Evolutionary conservation across 495 filamentous ascomycete species (phyloP).

Genomic region (Xylaria nigripes): DNA sequence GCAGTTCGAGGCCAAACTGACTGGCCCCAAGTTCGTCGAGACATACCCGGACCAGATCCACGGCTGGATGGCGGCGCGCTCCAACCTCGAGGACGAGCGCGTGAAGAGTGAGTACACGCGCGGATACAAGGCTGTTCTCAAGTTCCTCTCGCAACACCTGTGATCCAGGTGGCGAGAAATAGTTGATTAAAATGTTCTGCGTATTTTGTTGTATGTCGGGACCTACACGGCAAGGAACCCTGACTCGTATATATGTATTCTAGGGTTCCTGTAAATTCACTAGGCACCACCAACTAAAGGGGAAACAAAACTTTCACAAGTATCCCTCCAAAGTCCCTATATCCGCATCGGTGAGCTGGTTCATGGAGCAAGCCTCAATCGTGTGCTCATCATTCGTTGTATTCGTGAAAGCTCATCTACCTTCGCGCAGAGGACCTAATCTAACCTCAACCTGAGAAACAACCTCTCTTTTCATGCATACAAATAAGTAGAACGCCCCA

Average conservation of each 20-base stretch:
- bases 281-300: too few species aligned
- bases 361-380: too few species aligned
- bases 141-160: constrained; percentile 69
- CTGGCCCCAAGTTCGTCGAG: constrained; percentile 65
- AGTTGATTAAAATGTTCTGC: background rate
- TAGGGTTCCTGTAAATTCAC: too few species aligned
- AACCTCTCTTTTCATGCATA: background rate
- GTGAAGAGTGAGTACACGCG: constrained; percentile 70
- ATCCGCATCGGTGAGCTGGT: too few species aligned
- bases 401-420: background rate
- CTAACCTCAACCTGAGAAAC: background rate
- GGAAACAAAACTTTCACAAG: too few species aligned
- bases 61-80: constrained; percentile 83
- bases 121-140: constrained; percentile 65
- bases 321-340: too few species aligned
- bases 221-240: background rate
- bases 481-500: too few species aligned
- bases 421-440: background rate
- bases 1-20: constrained; percentile 60
- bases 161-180: constrained; percentile 25
- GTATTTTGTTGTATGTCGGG: background rate
- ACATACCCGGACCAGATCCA: constrained; percentile 76
- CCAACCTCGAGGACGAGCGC: constrained; percentile 55
- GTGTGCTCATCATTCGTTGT: background rate
- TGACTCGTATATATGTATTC: background rate